Evolutionary conservation across 495 filamentous ascomycete species (phyloP).

Genomic region (Pseudotulostoma volvatum): DNA sequence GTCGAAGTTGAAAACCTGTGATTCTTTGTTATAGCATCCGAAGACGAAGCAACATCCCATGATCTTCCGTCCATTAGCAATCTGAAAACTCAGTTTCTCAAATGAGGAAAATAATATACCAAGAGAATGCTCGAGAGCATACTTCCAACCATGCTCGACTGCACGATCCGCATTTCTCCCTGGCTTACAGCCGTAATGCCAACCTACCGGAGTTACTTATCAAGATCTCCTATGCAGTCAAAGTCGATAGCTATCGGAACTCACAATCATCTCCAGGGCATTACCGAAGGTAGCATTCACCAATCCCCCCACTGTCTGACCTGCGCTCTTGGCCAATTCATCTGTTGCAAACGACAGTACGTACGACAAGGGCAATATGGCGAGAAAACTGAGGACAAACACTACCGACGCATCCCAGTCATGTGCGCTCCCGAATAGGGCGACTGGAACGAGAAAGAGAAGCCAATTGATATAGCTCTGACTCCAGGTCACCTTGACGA

Average conservation of each 20-base stretch:
- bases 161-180: constrained; percentile 12
- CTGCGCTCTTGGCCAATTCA: constrained; percentile 8
- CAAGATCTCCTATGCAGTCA: neutral
- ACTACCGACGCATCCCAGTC: constrained; percentile 3
- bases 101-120: no score
- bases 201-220: constrained; percentile 6
- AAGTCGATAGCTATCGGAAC: neutral
- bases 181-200: constrained; percentile 13
- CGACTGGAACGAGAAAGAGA: constrained; percentile 3
- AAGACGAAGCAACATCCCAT: constrained; percentile 11
- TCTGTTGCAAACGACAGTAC: constrained; percentile 14
- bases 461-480: constrained; percentile 3
- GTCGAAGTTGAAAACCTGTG: constrained; percentile 9
- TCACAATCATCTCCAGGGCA: constrained; percentile 15
- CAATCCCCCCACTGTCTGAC: constrained; percentile 12
- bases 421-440: neutral
- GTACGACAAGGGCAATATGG: constrained; percentile 13
- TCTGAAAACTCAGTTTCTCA: neutral
- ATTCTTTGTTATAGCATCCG: constrained; percentile 10
- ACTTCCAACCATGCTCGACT: constrained; percentile 15
- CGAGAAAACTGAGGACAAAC: constrained; percentile 15
- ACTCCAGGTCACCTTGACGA: neutral
- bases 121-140: constrained; percentile 16
- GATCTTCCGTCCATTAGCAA: constrained; percentile 6
- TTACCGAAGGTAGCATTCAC: constrained; percentile 18